A percentile compares a stretch with the other conserved stretches of the same genome.
phyloP scores from a whole-genome alignment of 495 filamentous ascomycete species.

The Aspergillus carlsbadensis region DNA sequence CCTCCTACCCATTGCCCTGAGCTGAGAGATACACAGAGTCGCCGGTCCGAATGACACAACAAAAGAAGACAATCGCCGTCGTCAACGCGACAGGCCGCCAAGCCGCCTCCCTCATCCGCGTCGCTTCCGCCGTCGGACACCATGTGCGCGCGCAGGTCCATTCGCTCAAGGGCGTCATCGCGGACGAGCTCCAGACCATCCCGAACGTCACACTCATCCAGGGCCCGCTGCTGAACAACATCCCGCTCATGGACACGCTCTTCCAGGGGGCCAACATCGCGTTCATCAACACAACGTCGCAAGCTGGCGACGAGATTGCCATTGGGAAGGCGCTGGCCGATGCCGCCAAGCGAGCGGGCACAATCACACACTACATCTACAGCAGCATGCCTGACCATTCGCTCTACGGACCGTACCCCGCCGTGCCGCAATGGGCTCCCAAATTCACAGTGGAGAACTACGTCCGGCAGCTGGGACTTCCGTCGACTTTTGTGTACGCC shows the following conservation, averaged over 20 bases:
- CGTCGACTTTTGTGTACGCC: constrained; percentile 89
- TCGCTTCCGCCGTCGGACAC: constrained; percentile 89
- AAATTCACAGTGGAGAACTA: constrained; percentile 94
- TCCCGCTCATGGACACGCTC: constrained; percentile 67
- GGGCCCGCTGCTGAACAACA: constrained; percentile 74
- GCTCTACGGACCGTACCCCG: constrained; percentile 71
- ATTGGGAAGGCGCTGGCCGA: constrained; percentile 86
- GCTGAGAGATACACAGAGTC: neutral
- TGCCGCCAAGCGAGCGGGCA: constrained; percentile 77
- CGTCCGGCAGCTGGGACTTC: constrained; percentile 75
- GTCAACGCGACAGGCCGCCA: constrained; percentile 93
- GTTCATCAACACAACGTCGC: constrained; percentile 97
- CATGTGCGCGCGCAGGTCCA: constrained; percentile 85
- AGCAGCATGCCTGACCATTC: constrained; percentile 96
- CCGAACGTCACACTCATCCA: constrained; percentile 82
- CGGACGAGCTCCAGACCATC: constrained; percentile 74
- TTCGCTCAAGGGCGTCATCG: constrained; percentile 77
- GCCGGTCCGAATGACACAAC: constrained; percentile 42
- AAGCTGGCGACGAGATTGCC: constrained; percentile 86
- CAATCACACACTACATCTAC: constrained; percentile 88
- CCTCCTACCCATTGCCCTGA: neutral
- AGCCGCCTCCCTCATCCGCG: constrained; percentile 88
- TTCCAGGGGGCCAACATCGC: constrained; percentile 83
- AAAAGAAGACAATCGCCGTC: constrained; percentile 78
- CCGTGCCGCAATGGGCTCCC: constrained; percentile 83